A percentile compares a stretch with the other conserved stretches of the same genome.
These are phyloP conservation scores for Neostapfia colusana DNA, from an alignment of 176 grass and related monocot genomes.

Conservation along the genomic window DNA sequence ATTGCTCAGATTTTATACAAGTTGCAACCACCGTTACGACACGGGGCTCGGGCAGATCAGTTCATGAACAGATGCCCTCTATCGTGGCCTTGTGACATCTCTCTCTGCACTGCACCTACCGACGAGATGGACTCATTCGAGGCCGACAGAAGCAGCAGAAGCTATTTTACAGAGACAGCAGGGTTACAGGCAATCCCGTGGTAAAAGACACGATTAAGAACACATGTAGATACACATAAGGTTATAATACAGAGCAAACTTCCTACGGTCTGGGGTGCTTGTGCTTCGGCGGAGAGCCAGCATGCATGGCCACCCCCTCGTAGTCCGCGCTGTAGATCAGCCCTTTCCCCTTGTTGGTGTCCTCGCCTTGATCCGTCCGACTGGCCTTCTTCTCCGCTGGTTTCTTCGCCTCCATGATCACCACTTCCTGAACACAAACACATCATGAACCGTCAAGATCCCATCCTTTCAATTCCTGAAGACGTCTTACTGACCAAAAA, in stretches of 20 bases:
- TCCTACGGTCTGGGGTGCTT: slow-evolving; percentile 44
- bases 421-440: slow-evolving; percentile 7
- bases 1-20: neutral
- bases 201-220: neutral
- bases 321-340: slow-evolving; percentile 50
- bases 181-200: neutral
- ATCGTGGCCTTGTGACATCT: neutral
- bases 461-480: neutral
- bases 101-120: neutral
- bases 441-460: neutral
- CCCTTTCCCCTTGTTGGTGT: neutral
- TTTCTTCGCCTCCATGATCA: neutral
- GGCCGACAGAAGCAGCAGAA: no score
- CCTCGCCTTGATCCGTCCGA: neutral
- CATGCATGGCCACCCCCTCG: slow-evolving; percentile 49
- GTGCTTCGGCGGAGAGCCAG: slow-evolving; percentile 35
- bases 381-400: neutral
- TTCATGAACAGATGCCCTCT: neutral
- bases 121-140: slow-evolving; percentile 1
- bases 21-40: neutral
- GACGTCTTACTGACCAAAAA: neutral
- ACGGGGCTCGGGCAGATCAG: neutral
- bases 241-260: neutral
- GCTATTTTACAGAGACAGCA: neutral
- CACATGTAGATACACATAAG: neutral